These are phyloP conservation scores for Pelargonium australe DNA, from an alignment of 441 rosid genomes.

Conservation along the genomic window DNA sequence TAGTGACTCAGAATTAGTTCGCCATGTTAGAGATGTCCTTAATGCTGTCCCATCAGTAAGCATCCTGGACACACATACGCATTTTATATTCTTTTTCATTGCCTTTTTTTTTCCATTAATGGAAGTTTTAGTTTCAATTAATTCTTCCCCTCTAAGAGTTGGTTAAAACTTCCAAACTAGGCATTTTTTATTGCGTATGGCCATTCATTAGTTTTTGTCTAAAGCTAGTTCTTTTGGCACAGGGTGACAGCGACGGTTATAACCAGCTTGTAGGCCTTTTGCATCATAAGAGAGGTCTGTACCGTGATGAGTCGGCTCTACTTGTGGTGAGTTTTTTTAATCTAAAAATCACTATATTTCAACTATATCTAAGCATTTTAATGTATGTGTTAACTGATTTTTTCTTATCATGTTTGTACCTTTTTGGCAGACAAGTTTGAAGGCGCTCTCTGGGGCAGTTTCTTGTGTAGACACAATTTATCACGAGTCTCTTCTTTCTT, in stretches of 20 bases:
- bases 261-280: slow-evolving; percentile 53
- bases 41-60: slow-evolving; percentile 38
- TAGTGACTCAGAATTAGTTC: slow-evolving; percentile 45
- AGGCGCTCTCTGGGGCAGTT: slow-evolving; percentile 56
- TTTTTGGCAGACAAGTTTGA: slow-evolving; percentile 49
- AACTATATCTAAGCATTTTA: not conserved
- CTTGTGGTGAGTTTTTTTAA: slow-evolving; percentile 46
- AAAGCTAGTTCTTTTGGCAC: slow-evolving; percentile 17
- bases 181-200: not conserved
- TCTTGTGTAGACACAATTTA: slow-evolving; percentile 45
- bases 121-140: not conserved
- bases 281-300: slow-evolving; percentile 40
- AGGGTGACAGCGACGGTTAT: slow-evolving; percentile 57
- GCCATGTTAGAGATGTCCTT: slow-evolving; percentile 52
- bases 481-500: slow-evolving; percentile 55
- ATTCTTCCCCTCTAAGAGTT: not conserved
- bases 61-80: not conserved
- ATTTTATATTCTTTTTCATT: too few relatives aligned
- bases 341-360: not conserved
- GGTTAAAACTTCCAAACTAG: not conserved
- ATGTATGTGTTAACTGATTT: not conserved
- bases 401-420: slow-evolving; percentile 5
- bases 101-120: not conserved
- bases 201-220: not conserved
- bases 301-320: slow-evolving; percentile 53